phyloP scores from a whole-genome alignment of 1,139 yeast genomes.

The Kluyveromyces sp. region DNA sequence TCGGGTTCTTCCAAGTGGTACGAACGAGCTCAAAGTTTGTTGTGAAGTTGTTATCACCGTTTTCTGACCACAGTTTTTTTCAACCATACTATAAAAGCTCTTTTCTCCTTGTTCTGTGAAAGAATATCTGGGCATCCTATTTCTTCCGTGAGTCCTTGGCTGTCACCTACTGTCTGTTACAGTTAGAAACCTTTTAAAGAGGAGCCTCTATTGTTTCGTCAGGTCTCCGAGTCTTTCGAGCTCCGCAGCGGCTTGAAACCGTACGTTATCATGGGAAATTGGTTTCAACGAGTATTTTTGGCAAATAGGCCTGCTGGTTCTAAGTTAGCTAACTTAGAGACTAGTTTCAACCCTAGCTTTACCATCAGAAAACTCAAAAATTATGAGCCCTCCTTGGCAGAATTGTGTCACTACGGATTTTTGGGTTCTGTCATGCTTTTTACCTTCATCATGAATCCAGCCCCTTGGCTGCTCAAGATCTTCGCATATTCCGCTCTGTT shows the following conservation, averaged over 20 bases:
- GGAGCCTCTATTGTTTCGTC: no score
- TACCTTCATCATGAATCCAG: slow-evolving; percentile 38
- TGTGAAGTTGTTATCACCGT: background rate
- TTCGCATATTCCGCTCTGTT: slow-evolving; percentile 24
- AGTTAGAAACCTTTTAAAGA: background rate
- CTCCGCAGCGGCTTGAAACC: background rate
- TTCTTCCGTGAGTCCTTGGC: background rate
- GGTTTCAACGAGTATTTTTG: slow-evolving; percentile 46
- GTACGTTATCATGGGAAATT: slow-evolving; percentile 1
- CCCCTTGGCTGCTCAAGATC: slow-evolving; percentile 29
- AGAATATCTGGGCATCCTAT: background rate
- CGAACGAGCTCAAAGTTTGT: no score
- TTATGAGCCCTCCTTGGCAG: slow-evolving; percentile 44
- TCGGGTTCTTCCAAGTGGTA: no score
- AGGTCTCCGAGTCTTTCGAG: no score
- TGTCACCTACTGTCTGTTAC: background rate
- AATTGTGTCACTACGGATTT: slow-evolving; percentile 47
- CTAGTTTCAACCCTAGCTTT: slow-evolving; percentile 49
- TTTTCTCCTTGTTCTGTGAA: background rate
- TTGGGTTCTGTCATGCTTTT: slow-evolving; percentile 43
- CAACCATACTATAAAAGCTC: background rate
- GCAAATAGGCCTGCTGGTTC: slow-evolving; percentile 54
- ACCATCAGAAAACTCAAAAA: slow-evolving; percentile 44
- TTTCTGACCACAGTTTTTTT: background rate
- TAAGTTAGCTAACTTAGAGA: slow-evolving; percentile 49